A percentile compares a stretch with the other conserved stretches of the same genome.
Conservation (phyloP, 1,139 yeast genomes). For the Blastobotrys buckinghamii region DNA sequence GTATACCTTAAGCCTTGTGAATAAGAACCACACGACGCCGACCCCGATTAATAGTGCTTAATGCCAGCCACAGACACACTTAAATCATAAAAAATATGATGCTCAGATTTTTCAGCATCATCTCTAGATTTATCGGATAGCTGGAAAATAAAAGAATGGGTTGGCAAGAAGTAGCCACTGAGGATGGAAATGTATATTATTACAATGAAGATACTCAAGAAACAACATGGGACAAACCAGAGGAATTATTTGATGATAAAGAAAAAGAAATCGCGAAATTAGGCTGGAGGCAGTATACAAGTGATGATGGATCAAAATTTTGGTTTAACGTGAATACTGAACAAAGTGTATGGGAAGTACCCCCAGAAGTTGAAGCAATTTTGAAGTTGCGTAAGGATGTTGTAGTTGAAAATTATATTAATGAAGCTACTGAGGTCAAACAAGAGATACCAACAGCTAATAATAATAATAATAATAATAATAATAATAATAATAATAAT, state of each 20-base stretch:
- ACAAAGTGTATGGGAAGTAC: slow-evolving; percentile 78
- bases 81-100: too few relatives aligned
- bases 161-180: slow-evolving; percentile 66
- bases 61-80: too few relatives aligned
- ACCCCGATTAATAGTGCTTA: too few relatives aligned
- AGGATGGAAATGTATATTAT: slow-evolving; percentile 66
- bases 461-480: not conserved
- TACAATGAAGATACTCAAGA: slow-evolving; percentile 60
- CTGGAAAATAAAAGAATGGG: slow-evolving; percentile 13
- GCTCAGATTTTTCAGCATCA: not conserved
- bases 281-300: slow-evolving; percentile 57
- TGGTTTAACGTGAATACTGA: slow-evolving; percentile 63
- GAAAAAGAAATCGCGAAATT: slow-evolving; percentile 35
- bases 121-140: too few relatives aligned
- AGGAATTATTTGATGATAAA: slow-evolving; percentile 36
- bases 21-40: too few relatives aligned
- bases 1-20: too few relatives aligned
- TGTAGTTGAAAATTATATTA: not conserved
- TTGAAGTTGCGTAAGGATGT: not conserved
- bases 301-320: slow-evolving; percentile 68
- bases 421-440: not conserved
- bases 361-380: slow-evolving; percentile 37
- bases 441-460: not conserved
- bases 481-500: not conserved
- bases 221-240: slow-evolving; percentile 82